Conservation (phyloP, 768 basidiomycete genomes). For the Megacollybia marginata region DNA sequence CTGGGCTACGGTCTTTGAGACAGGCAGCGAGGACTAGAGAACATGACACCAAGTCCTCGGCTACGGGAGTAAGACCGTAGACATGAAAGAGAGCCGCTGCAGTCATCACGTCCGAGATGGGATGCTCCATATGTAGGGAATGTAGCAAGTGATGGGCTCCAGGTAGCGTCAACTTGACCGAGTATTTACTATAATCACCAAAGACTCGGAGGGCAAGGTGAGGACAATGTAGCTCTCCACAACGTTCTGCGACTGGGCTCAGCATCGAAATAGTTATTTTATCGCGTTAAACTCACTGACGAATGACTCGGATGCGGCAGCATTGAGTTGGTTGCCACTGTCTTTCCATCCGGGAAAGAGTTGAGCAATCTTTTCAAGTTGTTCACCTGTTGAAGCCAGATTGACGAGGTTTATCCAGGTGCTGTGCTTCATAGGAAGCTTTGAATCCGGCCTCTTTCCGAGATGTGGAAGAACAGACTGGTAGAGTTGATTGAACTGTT, state of each 20-base stretch:
- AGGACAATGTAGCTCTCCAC: constrained; percentile 48
- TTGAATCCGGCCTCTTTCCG: constrained; percentile 27
- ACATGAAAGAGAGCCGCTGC: constrained; percentile 46
- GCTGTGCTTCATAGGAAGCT: constrained; percentile 31
- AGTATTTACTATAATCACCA: constrained; percentile 55
- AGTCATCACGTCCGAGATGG: constrained; percentile 40
- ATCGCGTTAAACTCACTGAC: constrained; percentile 36
- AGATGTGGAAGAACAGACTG: constrained; percentile 30
- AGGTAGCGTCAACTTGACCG: constrained; percentile 39
- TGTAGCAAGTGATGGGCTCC: constrained; percentile 54
- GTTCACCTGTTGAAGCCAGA: constrained; percentile 40
- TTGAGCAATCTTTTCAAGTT: constrained; percentile 38
- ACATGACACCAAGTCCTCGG: constrained; percentile 48
- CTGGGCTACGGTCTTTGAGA: constrained; percentile 34
- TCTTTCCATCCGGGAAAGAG: constrained; percentile 46
- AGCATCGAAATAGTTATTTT: not conserved
- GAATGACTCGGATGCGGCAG: constrained; percentile 38
- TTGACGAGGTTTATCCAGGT: constrained; percentile 46
- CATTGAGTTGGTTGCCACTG: constrained; percentile 29
- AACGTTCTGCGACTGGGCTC: constrained; percentile 39
- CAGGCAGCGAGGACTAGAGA: constrained; percentile 53
- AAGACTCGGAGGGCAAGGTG: constrained; percentile 53
- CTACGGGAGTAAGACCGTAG: constrained; percentile 46
- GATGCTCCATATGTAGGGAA: constrained; percentile 38
- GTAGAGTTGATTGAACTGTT: constrained; percentile 26